Percentiles rank a stretch among this genome's conserved stretches.
Conservation (phyloP, 257 asterid genomes). For the Solanum sparsipilum region DNA sequence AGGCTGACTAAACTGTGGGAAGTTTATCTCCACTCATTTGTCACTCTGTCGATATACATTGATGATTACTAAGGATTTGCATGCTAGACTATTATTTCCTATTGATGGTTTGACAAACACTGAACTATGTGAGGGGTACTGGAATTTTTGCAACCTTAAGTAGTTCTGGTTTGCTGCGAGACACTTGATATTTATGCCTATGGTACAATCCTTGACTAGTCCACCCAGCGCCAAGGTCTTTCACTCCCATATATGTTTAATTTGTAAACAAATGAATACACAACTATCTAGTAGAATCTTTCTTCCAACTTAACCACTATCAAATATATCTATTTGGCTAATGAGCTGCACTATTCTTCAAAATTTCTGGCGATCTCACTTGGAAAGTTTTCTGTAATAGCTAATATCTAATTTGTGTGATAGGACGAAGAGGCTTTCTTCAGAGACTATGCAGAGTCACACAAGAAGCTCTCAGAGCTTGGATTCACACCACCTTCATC, state of each 20-base stretch:
- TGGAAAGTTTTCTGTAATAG: neutral
- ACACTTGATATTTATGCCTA: neutral
- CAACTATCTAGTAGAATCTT: neutral
- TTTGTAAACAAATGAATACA: neutral
- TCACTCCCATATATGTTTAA: neutral
- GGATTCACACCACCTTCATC: conserved; percentile 45
- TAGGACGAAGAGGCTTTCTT: conserved; percentile 90
- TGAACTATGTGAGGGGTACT: neutral
- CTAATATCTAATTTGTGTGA: neutral
- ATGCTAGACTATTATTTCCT: neutral
- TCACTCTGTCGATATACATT: neutral
- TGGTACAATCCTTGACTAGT: neutral
- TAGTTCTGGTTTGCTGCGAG: neutral
- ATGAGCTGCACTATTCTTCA: neutral
- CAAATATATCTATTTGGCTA: neutral
- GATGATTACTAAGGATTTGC: neutral
- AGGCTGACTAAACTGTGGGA: neutral
- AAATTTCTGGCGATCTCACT: neutral
- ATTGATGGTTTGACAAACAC: neutral
- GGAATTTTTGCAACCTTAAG: neutral
- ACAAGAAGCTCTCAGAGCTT: conserved; percentile 85
- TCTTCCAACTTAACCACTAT: neutral
- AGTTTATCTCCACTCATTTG: neutral
- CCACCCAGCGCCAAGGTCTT: neutral
- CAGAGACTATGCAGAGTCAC: conserved; percentile 71